Base-by-base conservation (phyloP, 177 flowering plant species). In the Vitis hybrid region DNA sequence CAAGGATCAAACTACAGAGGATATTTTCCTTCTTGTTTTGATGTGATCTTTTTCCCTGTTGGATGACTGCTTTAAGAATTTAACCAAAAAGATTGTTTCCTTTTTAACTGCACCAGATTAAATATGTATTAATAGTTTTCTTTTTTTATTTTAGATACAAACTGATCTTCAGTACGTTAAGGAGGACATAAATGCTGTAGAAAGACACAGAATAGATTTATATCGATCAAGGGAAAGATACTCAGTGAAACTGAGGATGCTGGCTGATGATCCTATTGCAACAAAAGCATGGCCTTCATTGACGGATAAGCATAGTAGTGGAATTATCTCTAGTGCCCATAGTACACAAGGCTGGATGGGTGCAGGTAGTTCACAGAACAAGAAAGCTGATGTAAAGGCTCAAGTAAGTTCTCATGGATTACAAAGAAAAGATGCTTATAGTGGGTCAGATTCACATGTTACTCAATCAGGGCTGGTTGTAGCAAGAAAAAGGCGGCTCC, bases 101-200 rank as follows among this genome's bases (percentile, higher is more conserved):
- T 39, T 39, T 26, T 39, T 39, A 39, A 39, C 15, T 33, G 29
- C 26, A 22, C 39, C 45, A 15, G 19, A 62, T 33, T 1, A 13
- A 9, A 13, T 58, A 18, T 5, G 13, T 2, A 14, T 55, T 69
- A 20, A 33, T 20, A 8, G 57, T 33, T 26, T 60, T 71, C n/a
- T 68, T 48, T 64, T 55, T 70, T 60, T 31, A 74, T 69, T 76
- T 55, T 63, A 93, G 98, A 80, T 90, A 55, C 90, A 91, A 86
- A 69, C 75, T 69, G 95, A 93, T 79, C 92, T 93, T 61, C 89
- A 85, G 62, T 89, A 81, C 70, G 85, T 93, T 65, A 88, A 82
- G 72, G 96, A 93, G 72, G 97, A 93, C 73, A 78, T 91, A 63
- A 76, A 69, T 76, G 70, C 85, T 48, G 94, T 91, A 13, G 94